phyloP scores from a whole-genome alignment of 2,329 filamentous ascomycete species.

The Aureobasidium namibiae region DNA sequence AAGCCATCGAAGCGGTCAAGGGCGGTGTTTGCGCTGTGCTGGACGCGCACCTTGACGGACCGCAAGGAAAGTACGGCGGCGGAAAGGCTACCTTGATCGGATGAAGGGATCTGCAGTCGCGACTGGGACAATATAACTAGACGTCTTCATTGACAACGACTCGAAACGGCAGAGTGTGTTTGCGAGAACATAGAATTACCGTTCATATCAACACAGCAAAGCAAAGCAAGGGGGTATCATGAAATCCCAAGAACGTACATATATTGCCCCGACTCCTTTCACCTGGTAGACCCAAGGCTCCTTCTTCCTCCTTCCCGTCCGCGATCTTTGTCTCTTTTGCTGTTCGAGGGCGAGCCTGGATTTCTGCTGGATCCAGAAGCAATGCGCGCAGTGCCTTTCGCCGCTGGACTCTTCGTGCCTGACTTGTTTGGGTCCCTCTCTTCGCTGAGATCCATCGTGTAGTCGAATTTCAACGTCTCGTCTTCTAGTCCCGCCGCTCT shows the following conservation, averaged over 20 bases:
- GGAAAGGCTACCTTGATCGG: conserved; percentile 23
- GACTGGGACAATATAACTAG: not conserved
- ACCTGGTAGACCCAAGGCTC: not conserved
- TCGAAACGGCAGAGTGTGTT: not conserved
- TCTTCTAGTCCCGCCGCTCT: not conserved
- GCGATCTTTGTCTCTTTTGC: not conserved
- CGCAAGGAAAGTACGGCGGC: conserved; percentile 45
- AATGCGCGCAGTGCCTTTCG: not conserved
- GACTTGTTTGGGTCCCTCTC: not conserved
- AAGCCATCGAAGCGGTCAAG: conserved; percentile 52
- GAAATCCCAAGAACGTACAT: not conserved
- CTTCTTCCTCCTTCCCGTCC: not conserved
- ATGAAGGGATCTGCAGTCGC: not conserved
- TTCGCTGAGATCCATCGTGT: not conserved
- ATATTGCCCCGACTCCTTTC: not conserved
- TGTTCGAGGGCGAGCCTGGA: not conserved
- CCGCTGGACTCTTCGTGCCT: not conserved
- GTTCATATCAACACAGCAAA: not conserved
- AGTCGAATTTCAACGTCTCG: not conserved
- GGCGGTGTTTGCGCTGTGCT: conserved; percentile 52
- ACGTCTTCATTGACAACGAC: not conserved
- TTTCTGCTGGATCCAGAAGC: not conserved
- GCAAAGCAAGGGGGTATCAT: not conserved
- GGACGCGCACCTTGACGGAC: conserved; percentile 52
- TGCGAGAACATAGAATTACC: not conserved